Evolutionary conservation across 2,329 filamentous ascomycete species (phyloP), one percentile per base, ranked within the genome.

Genomic region (Cladosporium sp.): DNA sequence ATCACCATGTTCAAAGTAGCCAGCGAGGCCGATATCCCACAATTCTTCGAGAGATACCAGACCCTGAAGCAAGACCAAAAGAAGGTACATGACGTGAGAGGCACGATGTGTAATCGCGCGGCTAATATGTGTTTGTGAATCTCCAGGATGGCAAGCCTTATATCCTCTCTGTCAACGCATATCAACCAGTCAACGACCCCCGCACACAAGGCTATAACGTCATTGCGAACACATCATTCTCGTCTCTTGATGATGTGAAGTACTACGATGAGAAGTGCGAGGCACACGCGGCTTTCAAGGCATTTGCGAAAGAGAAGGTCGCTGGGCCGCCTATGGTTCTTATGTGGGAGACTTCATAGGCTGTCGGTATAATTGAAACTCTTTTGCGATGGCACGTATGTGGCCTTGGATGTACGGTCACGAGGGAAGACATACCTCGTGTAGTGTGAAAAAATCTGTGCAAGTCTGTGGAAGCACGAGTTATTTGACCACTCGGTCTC

Each of bases 71-170:
- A 78, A 66, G 80, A 80, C 0, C 80, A 81, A 21, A 73, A 77
- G 29, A 83, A 82, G 77, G 81, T 82, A 57, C 29, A 16, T 58
- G n/a, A n/a, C n/a, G n/a, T n/a, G n/a, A n/a, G n/a, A n/a, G 21
- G 40, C n/a, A 46, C 40, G 3, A n/a, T 46, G n/a, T 12, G 40
- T 10, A 46, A 46, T 46, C 40, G 40, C 40, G 40, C 10, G n/a
- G 40, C 40, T 46, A 46, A 46, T 46, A n/a, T n/a, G 40, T 46
- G 6, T 1, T 46, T 11, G 4, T 10, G 18, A 23, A 46, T 11
- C 11, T 66, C 16, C 59, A 92, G 90, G 84, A 90, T 71, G 89
- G 88, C 68, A 87, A 90, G 74, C 87, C 87, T 1, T 92, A 92
- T 76, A 90, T 92, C 69, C 77, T 87, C 53, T 81, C 82, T 65